Base-by-base conservation (phyloP, 345 rosid species). In the Hirschfeldia incana region DNA sequence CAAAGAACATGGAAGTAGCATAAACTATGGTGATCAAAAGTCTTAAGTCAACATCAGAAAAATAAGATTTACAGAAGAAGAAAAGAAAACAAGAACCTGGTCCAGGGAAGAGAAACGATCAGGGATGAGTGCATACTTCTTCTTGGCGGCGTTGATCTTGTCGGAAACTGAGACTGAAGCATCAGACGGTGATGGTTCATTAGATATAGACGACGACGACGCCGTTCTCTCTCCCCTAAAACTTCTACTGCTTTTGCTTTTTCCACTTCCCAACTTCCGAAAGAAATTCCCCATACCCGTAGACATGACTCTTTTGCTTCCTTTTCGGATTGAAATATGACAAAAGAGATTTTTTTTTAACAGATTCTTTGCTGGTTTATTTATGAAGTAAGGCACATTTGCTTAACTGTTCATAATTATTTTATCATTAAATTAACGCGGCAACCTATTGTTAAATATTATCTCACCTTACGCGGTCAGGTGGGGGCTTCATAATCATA, bases 91-190 rank as follows among this genome's bases (percentile, higher is more conserved):
- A 13, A 4, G 49, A 81, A 81, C 84, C 84, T 81, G 81, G 17
- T 81, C 78, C 0, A 81, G 34, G 5, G 84, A 71, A 67, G 84
- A 72, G 77, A 81, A 81, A 4, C 81, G 77, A 13, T 81, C 84
- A 66, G 84, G 84, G 30, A 81, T 81, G 1, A 81, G 74, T 11
- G 73, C 78, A 29, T 76, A 81, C 67, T 81, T 81, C 81, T 72
- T 36, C 70, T 81, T 81, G 0, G 78, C 61, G 60, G 74, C 74
- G 28, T 67, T 72, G 60, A 37, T 71, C 49, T 72, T 76, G 34
- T 81, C 80, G 33, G 78, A 21, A 34, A 72, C 42, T 4, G 81
- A 76, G 30, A 46, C 5, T 36, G 42, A 2, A 74, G 49, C 16
- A 64, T 74, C 66, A 13, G 60, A 62, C 28, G 66, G 17, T 16